Conservation (phyloP, 495 filamentous ascomycete genomes). For the Aspergillus ellipticus region DNA sequence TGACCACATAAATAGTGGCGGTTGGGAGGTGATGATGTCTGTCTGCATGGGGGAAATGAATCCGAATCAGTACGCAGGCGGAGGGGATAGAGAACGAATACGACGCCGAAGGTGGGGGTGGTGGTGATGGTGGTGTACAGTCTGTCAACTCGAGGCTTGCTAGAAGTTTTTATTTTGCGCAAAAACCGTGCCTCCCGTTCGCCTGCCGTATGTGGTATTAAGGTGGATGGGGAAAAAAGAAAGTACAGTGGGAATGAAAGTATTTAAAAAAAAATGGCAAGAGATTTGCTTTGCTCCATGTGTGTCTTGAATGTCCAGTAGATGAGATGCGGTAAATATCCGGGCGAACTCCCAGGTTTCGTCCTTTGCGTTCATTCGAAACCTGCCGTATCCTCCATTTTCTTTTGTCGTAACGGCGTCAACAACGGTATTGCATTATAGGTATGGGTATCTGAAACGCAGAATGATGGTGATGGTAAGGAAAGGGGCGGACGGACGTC, state of each 20-base stretch:
- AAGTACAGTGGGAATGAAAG: neutral
- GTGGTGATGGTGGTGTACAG: conserved; percentile 1
- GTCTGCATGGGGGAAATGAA: too few relatives aligned
- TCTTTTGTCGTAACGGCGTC: conserved; percentile 8
- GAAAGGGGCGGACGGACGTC: neutral
- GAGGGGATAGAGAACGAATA: neutral
- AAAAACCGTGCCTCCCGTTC: conserved; percentile 5
- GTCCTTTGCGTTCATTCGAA: neutral
- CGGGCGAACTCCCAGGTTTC: neutral
- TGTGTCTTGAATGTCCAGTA: neutral
- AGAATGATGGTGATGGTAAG: neutral
- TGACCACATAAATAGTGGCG: too few relatives aligned
- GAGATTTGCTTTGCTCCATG: neutral
- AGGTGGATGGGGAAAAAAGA: neutral
- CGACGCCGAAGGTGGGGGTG: neutral
- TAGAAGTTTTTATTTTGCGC: neutral
- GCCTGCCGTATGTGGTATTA: neutral
- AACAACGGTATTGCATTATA: conserved; percentile 25
- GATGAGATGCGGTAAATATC: neutral
- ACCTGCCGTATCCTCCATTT: conserved; percentile 2
- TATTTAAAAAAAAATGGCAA: neutral
- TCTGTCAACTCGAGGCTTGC: neutral
- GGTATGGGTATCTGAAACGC: conserved; percentile 13
- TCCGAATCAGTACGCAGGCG: neutral
- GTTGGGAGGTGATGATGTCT: too few relatives aligned